Conservation (phyloP, 768 basidiomycete species). For the Suillus spraguei region DNA sequence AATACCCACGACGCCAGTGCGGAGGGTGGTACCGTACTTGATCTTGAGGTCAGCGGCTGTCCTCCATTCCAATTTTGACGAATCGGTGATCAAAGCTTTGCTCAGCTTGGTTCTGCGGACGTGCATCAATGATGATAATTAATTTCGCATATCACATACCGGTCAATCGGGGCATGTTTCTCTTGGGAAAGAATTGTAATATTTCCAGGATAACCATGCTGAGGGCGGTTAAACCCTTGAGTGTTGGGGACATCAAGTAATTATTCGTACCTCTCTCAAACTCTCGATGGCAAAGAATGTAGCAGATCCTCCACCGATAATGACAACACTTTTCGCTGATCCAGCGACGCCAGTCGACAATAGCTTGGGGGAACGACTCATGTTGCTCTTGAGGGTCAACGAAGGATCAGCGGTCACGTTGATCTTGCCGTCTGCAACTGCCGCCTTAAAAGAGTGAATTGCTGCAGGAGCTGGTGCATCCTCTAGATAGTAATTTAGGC, state of each 20-base stretch:
- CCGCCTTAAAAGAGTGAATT: conserved; percentile 75
- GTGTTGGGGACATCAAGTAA: background rate
- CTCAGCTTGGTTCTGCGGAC: conserved; percentile 77
- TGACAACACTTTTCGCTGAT: conserved; percentile 70
- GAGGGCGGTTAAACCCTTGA: conserved; percentile 1
- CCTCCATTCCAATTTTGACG: conserved; percentile 76
- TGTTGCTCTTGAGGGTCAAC: conserved; percentile 66
- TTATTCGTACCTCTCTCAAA: conserved; percentile 65
- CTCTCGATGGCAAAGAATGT: conserved; percentile 79
- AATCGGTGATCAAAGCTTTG: conserved; percentile 80
- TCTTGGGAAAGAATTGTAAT: conserved; percentile 86
- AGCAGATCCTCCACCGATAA: conserved; percentile 86
- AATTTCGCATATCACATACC: conserved; percentile 40
- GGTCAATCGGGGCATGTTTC: conserved; percentile 79
- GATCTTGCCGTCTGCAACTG: conserved; percentile 72
- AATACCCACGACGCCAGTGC: conserved; percentile 54
- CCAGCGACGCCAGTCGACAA: conserved; percentile 47
- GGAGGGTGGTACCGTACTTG: conserved; percentile 69
- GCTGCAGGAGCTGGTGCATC: conserved; percentile 86
- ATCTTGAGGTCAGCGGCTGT: conserved; percentile 74
- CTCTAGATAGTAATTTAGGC: conserved; percentile 48
- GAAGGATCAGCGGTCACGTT: conserved; percentile 70
- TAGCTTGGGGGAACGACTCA: conserved; percentile 61
- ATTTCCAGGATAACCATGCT: conserved; percentile 78
- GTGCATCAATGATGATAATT: conserved; percentile 9